Evolutionary conservation across 202 grass and related monocot species (phyloP), one percentile per base, ranked within the genome.

Genomic region (Panicum virgatum): DNA sequence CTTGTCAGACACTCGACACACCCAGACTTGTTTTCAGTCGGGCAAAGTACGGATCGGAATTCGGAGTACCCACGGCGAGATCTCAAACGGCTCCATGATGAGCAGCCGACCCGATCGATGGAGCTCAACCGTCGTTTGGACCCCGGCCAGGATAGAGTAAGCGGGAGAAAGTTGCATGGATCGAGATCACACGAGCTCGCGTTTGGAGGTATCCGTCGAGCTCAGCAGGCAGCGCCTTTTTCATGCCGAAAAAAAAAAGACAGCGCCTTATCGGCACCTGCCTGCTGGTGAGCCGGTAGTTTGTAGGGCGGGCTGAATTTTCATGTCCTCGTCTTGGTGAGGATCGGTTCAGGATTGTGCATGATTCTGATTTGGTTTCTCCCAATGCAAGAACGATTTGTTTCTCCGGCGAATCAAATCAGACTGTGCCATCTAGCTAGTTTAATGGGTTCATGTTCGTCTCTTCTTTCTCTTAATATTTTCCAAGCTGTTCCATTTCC

Each of bases 131-230:
- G 47, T 20, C 62, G 3, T 38, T 6, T 38, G 27, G 74, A 30
- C 54, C 53, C 9, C 9, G n/a, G 44, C 42, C 42, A 11, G 59
- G 32, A 32, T 67, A 65, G 39, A 75, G 59, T 83, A 53, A 73
- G 60, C n/a, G 30, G 62, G 45, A 66, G 58, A 82, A 66, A 83
- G 47, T 15, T 65, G 68, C 68, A 80, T 27, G 68, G 68, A n/a
- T n/a, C n/a, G n/a, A 34, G 18, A 23, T 44, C 54, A 12, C 64
- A 52, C 34, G 66, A 30, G 66, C 19, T 54, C 77, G n/a, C 0
- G n/a, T 29, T 68, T 68, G 9, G 13, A 19, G 14, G 14, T 7
- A n/a, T 51, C 15, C 45, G 16, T 72, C 68, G 15, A 32, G n/a
- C 9, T 71, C 54, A 16, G 0, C 7, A 61, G 68, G 50, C 62